A percentile compares a stretch with the other conserved stretches of the same genome.
phyloP scores from a whole-genome alignment of 352 stramenopile genomes.

The Pythium sukuiense region DNA sequence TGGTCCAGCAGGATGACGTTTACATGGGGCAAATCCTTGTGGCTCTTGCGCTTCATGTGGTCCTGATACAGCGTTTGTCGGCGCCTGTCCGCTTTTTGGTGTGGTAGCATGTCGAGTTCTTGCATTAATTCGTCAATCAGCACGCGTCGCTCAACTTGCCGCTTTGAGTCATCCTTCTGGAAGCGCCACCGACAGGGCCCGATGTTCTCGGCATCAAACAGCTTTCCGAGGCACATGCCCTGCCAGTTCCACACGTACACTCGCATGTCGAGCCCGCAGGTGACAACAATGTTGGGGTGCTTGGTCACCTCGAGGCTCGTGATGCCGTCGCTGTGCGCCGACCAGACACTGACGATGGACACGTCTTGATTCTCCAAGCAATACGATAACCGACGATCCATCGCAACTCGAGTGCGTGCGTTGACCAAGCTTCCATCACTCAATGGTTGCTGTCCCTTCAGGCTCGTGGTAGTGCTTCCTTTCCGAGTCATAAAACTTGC shows the following conservation, averaged over 20 bases:
- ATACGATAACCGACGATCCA: conserved; percentile 12
- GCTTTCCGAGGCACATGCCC: conserved; percentile 51
- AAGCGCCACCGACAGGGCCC: conserved; percentile 53
- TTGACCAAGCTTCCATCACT: conserved; percentile 13
- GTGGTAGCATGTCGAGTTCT: conserved; percentile 49
- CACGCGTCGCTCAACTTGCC: conserved; percentile 38
- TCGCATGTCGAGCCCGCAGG: conserved; percentile 59
- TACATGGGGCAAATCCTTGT: conserved; percentile 45
- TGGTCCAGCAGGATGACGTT: conserved; percentile 65
- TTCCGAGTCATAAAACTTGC: background rate
- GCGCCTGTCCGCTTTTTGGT: conserved; percentile 40
- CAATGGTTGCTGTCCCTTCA: background rate
- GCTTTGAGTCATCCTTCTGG: conserved; percentile 50
- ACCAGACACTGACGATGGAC: conserved; percentile 39
- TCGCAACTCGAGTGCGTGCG: background rate
- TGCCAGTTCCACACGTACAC: conserved; percentile 77
- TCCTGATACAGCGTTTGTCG: conserved; percentile 48
- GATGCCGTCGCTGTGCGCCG: conserved; percentile 48
- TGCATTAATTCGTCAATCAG: conserved; percentile 42
- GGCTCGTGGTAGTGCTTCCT: background rate
- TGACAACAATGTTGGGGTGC: conserved; percentile 63
- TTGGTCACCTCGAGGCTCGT: conserved; percentile 59
- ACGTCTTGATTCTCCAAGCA: conserved; percentile 37
- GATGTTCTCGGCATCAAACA: conserved; percentile 65
- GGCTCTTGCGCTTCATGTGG: conserved; percentile 49